Base-by-base conservation (phyloP, 192 early-diverging fungal genomes). In the Backusella psychrophila region DNA sequence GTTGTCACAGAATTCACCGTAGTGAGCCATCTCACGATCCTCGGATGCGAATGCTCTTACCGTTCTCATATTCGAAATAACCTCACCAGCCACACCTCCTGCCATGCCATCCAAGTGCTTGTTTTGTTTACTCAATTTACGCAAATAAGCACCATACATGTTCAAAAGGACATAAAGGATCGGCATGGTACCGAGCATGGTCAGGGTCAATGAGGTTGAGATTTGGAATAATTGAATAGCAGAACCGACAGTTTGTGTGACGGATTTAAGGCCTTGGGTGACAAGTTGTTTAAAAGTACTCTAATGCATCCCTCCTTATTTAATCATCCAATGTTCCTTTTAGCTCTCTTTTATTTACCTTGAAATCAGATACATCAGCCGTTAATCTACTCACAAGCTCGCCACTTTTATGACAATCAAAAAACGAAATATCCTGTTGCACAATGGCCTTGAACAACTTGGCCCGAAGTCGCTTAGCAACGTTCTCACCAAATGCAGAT, bases 41-140 rank as follows among this genome's bases (percentile, higher is more conserved):
- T 92, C 91, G 1, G 88, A 85, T 36, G 85, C 82, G 75, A 91
- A 89, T 53, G 89, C 82, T 31, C 90, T 82, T 14, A 92, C 89
- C 0, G 91, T 90, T 39, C 89, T 84, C 42, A 92, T 83, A 66
- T 87, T 87, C 6, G 81, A 77, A 4, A 91, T 78, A 0, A 87
- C 86, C 77, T 91, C 90, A 19, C 85, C 82, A 1, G 87, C 88
- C 17, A 91, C 72, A 7, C 89, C 90, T n/a, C 83, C 75, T 12
- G 86, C 77, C 6, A 85, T 52, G 1, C 87, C 83, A 59, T 90
- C 89, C 77, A 88, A 83, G 14, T 77, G 76, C 21, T 79, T 80
- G 6, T 81, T 78, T 0, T 79, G 42, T 21, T 83, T 80, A 17
- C 86, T 85, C 42, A 90, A 65, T 63, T 59, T 63, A 29, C 90